Conservation (phyloP, 805 yeast species). For the Ogataea nitratoaversa region DNA sequence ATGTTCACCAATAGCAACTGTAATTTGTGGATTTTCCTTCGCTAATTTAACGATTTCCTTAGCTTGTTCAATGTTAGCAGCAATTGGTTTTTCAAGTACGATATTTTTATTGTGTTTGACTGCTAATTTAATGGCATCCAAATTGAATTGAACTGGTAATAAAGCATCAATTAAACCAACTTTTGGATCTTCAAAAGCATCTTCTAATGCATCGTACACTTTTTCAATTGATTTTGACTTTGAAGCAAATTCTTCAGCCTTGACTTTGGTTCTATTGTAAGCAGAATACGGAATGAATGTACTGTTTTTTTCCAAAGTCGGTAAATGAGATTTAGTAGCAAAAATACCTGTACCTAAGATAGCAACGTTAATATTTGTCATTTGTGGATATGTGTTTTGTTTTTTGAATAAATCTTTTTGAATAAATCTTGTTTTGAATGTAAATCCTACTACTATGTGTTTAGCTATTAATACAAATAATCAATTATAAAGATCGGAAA, state of each 20-base stretch:
- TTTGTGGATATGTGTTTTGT: not conserved
- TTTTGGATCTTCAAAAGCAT: slow-evolving; percentile 57
- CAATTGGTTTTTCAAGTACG: slow-evolving; percentile 85
- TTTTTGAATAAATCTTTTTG: no score
- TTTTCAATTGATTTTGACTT: slow-evolving; percentile 50
- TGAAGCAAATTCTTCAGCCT: slow-evolving; percentile 77
- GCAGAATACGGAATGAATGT: slow-evolving; percentile 62
- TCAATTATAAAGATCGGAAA: no score
- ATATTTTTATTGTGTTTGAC: slow-evolving; percentile 73
- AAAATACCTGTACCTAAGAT: slow-evolving; percentile 84
- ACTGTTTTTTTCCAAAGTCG: slow-evolving; percentile 53
- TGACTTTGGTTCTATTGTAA: slow-evolving; percentile 76
- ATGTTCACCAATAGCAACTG: slow-evolving; percentile 79
- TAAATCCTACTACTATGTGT: no score
- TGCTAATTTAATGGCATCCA: slow-evolving; percentile 64
- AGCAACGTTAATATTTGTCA: slow-evolving; percentile 46
- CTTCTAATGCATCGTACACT: slow-evolving; percentile 60
- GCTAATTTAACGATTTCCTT: slow-evolving; percentile 69
- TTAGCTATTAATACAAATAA: no score
- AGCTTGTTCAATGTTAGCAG: slow-evolving; percentile 81
- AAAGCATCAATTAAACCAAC: slow-evolving; percentile 80
- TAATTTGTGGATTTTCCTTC: slow-evolving; percentile 50
- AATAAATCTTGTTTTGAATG: no score
- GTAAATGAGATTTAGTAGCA: slow-evolving; percentile 80
- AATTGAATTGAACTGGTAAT: slow-evolving; percentile 82